Base-by-base conservation (phyloP, 768 basidiomycete species). In the Rhodosporidiobolus odoratus region DNA sequence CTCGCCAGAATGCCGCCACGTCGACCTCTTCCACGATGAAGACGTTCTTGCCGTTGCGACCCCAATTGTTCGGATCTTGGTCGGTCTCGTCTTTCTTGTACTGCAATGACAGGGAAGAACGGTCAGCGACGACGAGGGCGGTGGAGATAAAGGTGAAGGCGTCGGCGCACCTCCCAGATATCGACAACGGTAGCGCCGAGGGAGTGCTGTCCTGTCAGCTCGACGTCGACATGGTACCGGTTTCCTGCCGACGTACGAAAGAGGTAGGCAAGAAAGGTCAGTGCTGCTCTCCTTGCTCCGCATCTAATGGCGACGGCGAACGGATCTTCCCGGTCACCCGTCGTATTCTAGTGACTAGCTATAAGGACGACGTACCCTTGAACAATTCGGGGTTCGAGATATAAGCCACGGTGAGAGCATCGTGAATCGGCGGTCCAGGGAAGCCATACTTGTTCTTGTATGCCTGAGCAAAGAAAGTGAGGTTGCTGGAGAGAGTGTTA, bases 381-480 rank as follows among this genome's bases (percentile, higher is more conserved):
- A 92, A 91, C 2, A 91, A 75, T 21, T 86, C 83, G 0, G 90
- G 90, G n/a, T 80, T 79, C 2, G 86, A 84, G 47, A 92, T 82
- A 69, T 91, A 93, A 12, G 86, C 88, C 47, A 93, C 82, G 0
- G 92, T 90, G 48, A 94, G 82, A 0, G 90, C 87, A 75, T 94
- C 92, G 71, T 95, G 92, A 3, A 92, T 81, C 4, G 92, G 92
- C 13, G 92, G 92, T 0, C 91, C 92, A 43, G 88, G 83, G 79
- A 93, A 92, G 30, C 86, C 87, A 73, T 91, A 93, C 0, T 86
- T 87, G 4, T 84, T 81, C 75, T 85, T 84, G 80, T 93, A 74
- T 15, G 75, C 68, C 7, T 85, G 84, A 10, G 88, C 87, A 75
- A 92, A 92, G 80, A 85, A 90, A 57, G 79, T 82, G 69, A 92